A percentile compares a stretch with the other conserved stretches of the same genome.
phyloP scores from a whole-genome alignment of 1,284 basidiomycete species.

The Tetrapyrgos nigripes region DNA sequence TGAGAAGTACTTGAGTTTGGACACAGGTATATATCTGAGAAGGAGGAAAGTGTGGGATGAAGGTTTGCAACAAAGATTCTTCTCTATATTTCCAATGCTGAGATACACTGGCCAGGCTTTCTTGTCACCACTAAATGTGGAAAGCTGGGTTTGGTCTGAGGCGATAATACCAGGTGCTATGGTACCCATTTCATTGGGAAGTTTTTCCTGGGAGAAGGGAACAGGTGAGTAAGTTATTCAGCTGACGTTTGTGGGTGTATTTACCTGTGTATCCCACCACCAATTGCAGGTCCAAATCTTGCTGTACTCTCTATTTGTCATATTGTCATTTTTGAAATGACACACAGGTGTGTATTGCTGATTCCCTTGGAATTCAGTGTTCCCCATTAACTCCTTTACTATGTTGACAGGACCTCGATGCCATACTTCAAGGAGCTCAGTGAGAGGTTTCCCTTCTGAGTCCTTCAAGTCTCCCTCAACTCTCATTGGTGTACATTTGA shows the following conservation, averaged over 20 bases:
- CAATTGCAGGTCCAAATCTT: constrained; percentile 52
- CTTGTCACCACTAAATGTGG: constrained; percentile 42
- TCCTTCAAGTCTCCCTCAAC: constrained; percentile 30
- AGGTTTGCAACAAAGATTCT: constrained; percentile 33
- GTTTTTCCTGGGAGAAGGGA: constrained; percentile 20
- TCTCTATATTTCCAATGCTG: constrained; percentile 44
- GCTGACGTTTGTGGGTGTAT: constrained; percentile 34
- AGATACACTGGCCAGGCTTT: too few species aligned
- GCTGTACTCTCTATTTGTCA: constrained; percentile 23
- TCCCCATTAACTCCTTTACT: too few species aligned
- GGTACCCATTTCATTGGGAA: constrained; percentile 31
- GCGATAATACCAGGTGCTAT: constrained; percentile 43
- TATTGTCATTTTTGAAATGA: too few species aligned
- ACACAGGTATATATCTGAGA: constrained; percentile 46
- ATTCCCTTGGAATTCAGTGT: too few species aligned
- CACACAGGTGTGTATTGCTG: too few species aligned
- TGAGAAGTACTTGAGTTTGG: constrained; percentile 44
- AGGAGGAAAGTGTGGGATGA: constrained; percentile 36
- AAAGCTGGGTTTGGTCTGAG: constrained; percentile 46
- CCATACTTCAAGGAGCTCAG: constrained; percentile 13
- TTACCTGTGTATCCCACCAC: too few species aligned
- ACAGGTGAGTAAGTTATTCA: background rate
- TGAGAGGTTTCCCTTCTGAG: constrained; percentile 20
- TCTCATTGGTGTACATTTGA: constrained; percentile 5
- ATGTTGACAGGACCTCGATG: constrained; percentile 32